Evolutionary conservation across 305 asterid genomes (phyloP), one percentile per base, ranked within the genome.

Genomic region (Lippia alba): DNA sequence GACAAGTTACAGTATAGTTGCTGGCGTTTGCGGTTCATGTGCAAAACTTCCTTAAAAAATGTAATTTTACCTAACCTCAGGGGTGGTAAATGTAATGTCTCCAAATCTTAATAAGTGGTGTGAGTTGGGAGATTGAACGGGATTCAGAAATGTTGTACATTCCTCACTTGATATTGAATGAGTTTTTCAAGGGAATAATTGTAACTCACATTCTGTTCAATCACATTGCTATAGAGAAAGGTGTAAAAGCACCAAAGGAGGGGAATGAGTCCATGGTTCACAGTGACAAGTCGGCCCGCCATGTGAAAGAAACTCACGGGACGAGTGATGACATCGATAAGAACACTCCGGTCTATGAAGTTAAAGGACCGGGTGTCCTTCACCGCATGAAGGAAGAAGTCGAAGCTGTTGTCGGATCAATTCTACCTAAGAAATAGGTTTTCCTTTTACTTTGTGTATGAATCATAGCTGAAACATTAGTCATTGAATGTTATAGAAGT

Each of bases 331-430:
- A 82, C 46, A 87, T 91, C 33, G 81, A 84, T 68, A 85, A 80
- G 66, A 80, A 67, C 70, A 89, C 97, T 46, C 82, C 86, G 0
- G 58, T 82, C 6, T 92, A 87, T 67, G 91, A 84, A 67, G 87
- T 91, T 19, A 91, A 89, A 70, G 96, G 86, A 12, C 97, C 97
- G 4, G 34, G 83, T 51, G 84, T 91, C 5, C 66, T 89, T 49
- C 83, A 84, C 33, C 88, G 97, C 6, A 84, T 78, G 12, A 89
- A 86, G 86, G 97, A 91, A 82, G 97, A 91, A 79, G 56, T 89
- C 17, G 97, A 87, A 84, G 97, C 97, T 64, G 81, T 89, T 63
- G 93, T 78, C 0, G 82, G 61, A 64, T 75, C 91, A 7, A 73
- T 76, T 56, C 80, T 16, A 45, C 90, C 89, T n/a, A 88, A 88